Evolutionary conservation across 2,329 filamentous ascomycete species (phyloP).

Genomic region (Dothideomycetes sp.): DNA sequence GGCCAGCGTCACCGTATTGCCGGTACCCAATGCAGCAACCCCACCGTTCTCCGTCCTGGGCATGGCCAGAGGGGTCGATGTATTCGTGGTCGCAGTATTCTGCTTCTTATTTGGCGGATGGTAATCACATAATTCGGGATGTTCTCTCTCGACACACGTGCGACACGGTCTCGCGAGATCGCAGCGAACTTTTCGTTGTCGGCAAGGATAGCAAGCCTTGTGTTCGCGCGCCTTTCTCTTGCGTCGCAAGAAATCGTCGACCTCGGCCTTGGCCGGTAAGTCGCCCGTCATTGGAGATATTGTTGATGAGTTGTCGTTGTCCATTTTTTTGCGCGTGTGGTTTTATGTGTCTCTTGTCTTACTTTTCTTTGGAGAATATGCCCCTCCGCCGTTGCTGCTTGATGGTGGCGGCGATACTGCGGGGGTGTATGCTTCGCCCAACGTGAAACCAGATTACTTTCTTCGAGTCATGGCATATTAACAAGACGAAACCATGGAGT

Average conservation of each 20-base stretch:
- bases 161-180: slow-evolving; percentile 40
- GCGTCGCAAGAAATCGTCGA: slow-evolving; percentile 41
- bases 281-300: slow-evolving; percentile 11
- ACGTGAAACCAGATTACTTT: too few species aligned
- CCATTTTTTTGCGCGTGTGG: slow-evolving; percentile 10
- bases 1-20: slow-evolving; percentile 22
- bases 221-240: slow-evolving; percentile 44
- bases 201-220: slow-evolving; percentile 44
- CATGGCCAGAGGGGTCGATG: slow-evolving; percentile 1
- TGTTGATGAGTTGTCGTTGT: slow-evolving; percentile 8
- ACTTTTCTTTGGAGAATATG: too few species aligned
- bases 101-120: slow-evolving; percentile 30
- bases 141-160: slow-evolving; percentile 42
- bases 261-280: slow-evolving; percentile 33
- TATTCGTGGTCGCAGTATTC: slow-evolving; percentile 16
- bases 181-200: slow-evolving; percentile 38
- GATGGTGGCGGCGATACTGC: too few species aligned
- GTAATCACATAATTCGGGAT: slow-evolving; percentile 41
- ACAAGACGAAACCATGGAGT: too few species aligned
- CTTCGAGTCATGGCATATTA: too few species aligned
- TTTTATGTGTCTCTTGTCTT: too few species aligned
- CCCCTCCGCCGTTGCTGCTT: too few species aligned
- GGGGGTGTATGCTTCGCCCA: too few species aligned
- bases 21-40: slow-evolving; percentile 2
- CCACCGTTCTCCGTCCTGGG: slow-evolving; percentile 6